phyloP scores from a whole-genome alignment of 1,284 basidiomycete genomes.

The Irpex sp. region DNA sequence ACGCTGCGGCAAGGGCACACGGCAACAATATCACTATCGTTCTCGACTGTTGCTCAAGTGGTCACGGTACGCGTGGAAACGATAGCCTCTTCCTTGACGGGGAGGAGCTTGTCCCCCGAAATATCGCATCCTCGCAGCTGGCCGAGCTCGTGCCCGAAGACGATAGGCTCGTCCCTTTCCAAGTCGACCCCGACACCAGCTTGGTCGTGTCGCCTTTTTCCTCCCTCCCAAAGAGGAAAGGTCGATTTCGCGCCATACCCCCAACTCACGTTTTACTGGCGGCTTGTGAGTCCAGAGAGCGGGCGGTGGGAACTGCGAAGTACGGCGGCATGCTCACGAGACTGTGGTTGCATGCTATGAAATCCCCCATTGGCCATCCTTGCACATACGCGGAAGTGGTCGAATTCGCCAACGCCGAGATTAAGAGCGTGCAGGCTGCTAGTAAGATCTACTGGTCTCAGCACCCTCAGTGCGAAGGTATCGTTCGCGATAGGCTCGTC shows the following conservation, averaged over 20 bases:
- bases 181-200: too few relatives aligned
- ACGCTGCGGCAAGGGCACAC: background rate
- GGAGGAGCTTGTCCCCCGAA: background rate
- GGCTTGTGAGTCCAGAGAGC: background rate
- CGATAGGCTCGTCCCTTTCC: too few relatives aligned
- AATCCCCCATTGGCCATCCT: background rate
- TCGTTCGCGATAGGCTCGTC: slow-evolving; percentile 3
- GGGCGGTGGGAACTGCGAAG: background rate
- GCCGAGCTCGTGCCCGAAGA: too few relatives aligned
- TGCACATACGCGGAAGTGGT: background rate
- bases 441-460: background rate
- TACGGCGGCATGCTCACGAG: background rate
- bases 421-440: background rate
- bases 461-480: background rate
- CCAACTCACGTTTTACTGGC: background rate
- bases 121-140: too few relatives aligned
- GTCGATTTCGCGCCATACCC: too few relatives aligned
- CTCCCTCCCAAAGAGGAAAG: too few relatives aligned
- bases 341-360: background rate
- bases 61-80: slow-evolving; percentile 6
- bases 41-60: slow-evolving; percentile 10
- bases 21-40: slow-evolving; percentile 11
- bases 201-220: too few relatives aligned
- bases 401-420: background rate
- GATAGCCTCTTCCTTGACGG: slow-evolving; percentile 11